Base-by-base conservation (phyloP, 495 filamentous ascomycete genomes). In the Aspergillus coremiiformis region DNA sequence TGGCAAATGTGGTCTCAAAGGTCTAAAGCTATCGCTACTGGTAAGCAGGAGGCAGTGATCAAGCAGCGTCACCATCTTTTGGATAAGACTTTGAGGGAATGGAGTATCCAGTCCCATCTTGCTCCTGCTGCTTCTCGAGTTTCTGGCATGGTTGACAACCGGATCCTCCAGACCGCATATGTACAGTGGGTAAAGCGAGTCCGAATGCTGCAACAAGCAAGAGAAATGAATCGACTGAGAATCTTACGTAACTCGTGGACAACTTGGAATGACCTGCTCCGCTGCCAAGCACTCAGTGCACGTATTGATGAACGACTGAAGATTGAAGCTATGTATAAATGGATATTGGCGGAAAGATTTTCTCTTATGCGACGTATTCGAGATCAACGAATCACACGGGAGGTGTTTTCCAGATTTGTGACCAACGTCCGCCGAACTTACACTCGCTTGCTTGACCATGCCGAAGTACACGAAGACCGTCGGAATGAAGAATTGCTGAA, bases 211-310 rank as follows among this genome's bases (percentile, higher is more conserved):
- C 66, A 69, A n/a, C 73, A 78, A 60, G 84, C 85, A n/a, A 58
- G 67, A 12, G 66, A 72, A 30, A 66, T 84, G 37, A 72, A 85
- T 56, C 73, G 65, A 22, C 50, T 67, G 51, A 73, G 81, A 35
- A 61, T 83, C 30, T 54, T 84, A 39, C 75, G 76, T 24, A 82
- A 81, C 59, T 67, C 79, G 8, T 84, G 78, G 75, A 81, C 79
- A 1, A 59, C 71, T 11, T 89, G 85, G 85, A 86, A 85, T 49
- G 81, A 86, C 65, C 74, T 67, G 14, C 70, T 84, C 27, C 80
- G 83, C 11, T 78, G 74, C 49, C 66, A 76, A 53, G 75, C 73
- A 2, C 65, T 86, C 5, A 67, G 61, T 29, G 66, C 66, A 14
- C 75, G 70, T 20, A 79, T 84, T 42, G 75, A 84, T 51, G 82